These are phyloP conservation scores for Rutstroemia sydowiana DNA, from an alignment of 2,329 filamentous ascomycete species.

Conservation along the genomic window DNA sequence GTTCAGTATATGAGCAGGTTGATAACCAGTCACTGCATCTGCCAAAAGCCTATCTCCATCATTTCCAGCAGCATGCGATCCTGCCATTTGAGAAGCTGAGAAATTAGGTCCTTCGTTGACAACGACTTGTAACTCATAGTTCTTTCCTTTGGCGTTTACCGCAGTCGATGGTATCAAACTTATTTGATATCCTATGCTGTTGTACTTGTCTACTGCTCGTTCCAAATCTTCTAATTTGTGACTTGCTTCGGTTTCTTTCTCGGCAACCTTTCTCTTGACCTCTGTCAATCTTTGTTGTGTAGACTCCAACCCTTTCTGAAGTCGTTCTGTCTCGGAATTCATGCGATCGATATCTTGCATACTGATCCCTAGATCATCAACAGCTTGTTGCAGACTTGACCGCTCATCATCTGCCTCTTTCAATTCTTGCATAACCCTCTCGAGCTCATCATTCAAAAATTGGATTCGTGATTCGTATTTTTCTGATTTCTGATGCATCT, in stretches of 20 bases:
- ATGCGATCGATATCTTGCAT: constrained; percentile 99
- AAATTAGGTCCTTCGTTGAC: constrained; percentile 75
- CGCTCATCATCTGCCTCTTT: constrained; percentile 78
- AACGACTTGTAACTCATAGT: constrained; percentile 81
- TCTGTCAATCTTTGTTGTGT: constrained; percentile 74
- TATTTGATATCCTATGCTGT: constrained; percentile 88
- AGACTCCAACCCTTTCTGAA: constrained; percentile 81
- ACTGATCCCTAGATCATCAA: constrained; percentile 89
- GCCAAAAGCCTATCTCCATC: constrained; percentile 72
- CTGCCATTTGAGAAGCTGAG: constrained; percentile 49
- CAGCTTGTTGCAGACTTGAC: constrained; percentile 68
- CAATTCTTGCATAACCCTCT: constrained; percentile 68
- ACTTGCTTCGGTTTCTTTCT: constrained; percentile 83
- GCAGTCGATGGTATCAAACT: constrained; percentile 81
- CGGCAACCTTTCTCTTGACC: constrained; percentile 70
- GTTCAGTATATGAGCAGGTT: constrained; percentile 80
- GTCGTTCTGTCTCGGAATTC: constrained; percentile 86
- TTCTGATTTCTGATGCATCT: constrained; percentile 75
- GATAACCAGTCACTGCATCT: constrained; percentile 78
- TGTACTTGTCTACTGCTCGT: constrained; percentile 81
- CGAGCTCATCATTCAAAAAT: constrained; percentile 78
- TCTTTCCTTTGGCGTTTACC: constrained; percentile 72
- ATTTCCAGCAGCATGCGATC: constrained; percentile 24
- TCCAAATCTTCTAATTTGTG: constrained; percentile 88
- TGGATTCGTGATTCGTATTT: constrained; percentile 79